Conservation (phyloP, 345 rosid genomes). For the Bruguiera gymnorhiza region DNA sequence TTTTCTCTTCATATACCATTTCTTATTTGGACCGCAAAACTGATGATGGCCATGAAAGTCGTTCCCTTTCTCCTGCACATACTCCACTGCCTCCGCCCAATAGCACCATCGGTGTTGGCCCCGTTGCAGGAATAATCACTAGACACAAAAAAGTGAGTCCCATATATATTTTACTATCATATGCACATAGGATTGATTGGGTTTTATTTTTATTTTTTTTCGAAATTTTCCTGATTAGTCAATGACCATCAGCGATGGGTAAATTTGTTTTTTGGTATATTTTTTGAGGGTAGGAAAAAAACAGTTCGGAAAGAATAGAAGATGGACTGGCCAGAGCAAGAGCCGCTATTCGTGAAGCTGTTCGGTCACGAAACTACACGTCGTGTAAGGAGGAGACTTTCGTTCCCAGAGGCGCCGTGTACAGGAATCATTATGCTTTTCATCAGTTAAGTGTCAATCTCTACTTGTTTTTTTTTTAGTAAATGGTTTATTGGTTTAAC, state of each 20-base stretch:
- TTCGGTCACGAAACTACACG: conserved; percentile 34
- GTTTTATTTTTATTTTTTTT: not conserved
- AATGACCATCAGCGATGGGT: not conserved
- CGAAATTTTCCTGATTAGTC: not conserved
- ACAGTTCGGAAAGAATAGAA: conserved; percentile 23
- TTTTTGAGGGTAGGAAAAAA: conserved; percentile 13
- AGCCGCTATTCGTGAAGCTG: conserved; percentile 37
- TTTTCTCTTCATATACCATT: not conserved
- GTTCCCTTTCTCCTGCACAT: not conserved
- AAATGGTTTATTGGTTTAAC: too few relatives aligned
- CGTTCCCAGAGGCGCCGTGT: conserved; percentile 51
- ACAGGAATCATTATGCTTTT: conserved; percentile 62
- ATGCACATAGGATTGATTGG: not conserved
- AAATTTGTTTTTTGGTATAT: not conserved
- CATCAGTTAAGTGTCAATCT: conserved; percentile 55
- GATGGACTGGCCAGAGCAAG: conserved; percentile 30
- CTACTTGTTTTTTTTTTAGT: not conserved
- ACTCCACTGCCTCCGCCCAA: not conserved
- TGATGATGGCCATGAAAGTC: not conserved
- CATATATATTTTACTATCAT: too few relatives aligned
- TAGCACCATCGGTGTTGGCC: not conserved
- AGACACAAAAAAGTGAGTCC: not conserved
- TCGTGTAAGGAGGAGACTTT: conserved; percentile 37
- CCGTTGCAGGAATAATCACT: not conserved
- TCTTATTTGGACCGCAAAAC: not conserved